Evolutionary conservation across 2,329 filamentous ascomycete genomes (phyloP), one percentile per base, ranked within the genome.

Genomic region (Trichoderma arundinaceum): DNA sequence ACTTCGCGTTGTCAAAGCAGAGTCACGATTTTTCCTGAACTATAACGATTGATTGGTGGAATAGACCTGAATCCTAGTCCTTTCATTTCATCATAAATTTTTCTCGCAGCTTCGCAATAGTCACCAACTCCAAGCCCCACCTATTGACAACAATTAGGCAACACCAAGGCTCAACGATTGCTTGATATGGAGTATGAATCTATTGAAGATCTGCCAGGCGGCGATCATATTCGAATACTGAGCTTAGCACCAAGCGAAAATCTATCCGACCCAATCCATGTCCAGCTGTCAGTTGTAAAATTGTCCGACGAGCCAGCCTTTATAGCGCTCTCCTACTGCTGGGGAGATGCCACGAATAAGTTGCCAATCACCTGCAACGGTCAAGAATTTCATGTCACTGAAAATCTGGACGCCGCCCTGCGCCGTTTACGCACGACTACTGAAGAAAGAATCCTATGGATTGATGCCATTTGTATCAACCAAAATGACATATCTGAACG

Each of bases 161-260:
- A 51, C 48, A 35, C 8, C 44, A 48, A n/a, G 9, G 13, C n/a
- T 12, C 9, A 28, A 13, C 9, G 64, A 59, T 28, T 13, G 9
- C 49, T 41, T 28, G 17, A 61, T 7, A 33, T 54, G 22, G 48
- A 46, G 39, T 66, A 67, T 68, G 1, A 41, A 59, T 0, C 67
- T 67, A 4, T 76, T 72, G 62, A 68, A 66, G n/a, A 68, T 54
- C 44, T 49, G n/a, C 38, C 48, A 46, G 64, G 39, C 39, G 56
- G 64, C 38, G 48, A 66, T 15, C 48, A 61, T 13, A 61, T 61
- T n/a, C 54, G 64, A 9, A 15, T 61, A 15, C 48, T 66, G 6
- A 61, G 10, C 35, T 15, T 61, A 17, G 33, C 48, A 13, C 33
- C 64, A 6, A 66, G 56, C 49, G 15, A 43, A 9, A 38, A 61